Base-by-base conservation (phyloP, 495 filamentous ascomycete genomes). In the Penicillium goetzii region DNA sequence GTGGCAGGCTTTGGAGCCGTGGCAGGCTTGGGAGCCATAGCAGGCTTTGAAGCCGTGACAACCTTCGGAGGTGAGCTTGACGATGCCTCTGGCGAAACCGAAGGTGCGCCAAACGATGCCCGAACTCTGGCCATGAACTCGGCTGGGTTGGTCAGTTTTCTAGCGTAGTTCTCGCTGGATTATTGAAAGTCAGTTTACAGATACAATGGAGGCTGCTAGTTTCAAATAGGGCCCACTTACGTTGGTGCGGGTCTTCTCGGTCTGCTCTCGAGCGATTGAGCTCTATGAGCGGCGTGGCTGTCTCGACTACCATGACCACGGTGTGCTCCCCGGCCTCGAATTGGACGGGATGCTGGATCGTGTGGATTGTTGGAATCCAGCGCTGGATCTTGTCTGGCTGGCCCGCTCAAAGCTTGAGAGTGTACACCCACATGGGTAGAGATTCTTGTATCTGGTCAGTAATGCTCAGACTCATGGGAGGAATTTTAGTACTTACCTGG, bases 341-440 rank as follows among this genome's bases (percentile, higher is more conserved):
- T 1, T 6, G 52, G 52, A 55, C 17, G 26, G 4, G 52, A 55
- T 17, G 17, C 25, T 33, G 30, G 19, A 47, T 25, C 21, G 4
- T 25, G 9, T 23, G 43, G 43, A 12, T 66, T 73, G 28, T 73
- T 69, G 23, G 26, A 45, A 25, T 71, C 69, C 5, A 76, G 56
- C 0, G 74, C 70, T 49, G 72, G 71, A 43, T 74, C 68, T 11
- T 65, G 54, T 19, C 63, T 36, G 43, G 57, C 25, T 21, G 50
- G 32, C 8, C 21, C 15, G 34, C 7, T 3, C 5, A n/a, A 6
- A 30, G 14, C n/a, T 2, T 5, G 14, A 14, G 4, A 8, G 45
- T 51, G 12, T 21, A 28, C 26, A 34, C 50, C 56, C 33, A 33
- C 19, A 33, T 55, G 28, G 7, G 30, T 47, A 12, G 43, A 0